phyloP scores from a whole-genome alignment of 176 grass and related monocot genomes.

The Oropetium thomaeum region DNA sequence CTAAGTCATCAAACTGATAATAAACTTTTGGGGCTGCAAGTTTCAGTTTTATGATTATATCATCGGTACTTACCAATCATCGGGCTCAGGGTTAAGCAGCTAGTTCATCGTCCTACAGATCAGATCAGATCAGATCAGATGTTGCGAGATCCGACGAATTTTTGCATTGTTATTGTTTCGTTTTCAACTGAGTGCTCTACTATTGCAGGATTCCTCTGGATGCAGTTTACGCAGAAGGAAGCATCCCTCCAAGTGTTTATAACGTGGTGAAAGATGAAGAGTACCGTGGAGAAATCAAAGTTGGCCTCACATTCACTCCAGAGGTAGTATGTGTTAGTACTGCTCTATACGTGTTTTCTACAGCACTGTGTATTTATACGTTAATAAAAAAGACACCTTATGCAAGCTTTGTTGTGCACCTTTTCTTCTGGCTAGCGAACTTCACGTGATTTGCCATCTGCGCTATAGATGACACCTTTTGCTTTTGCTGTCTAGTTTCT shows the following conservation, averaged over 20 bases:
- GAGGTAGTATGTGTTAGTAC: slow-evolving; percentile 57
- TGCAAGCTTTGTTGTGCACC: background rate
- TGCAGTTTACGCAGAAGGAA: slow-evolving; percentile 49
- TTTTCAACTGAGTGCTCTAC: background rate
- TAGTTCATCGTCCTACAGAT: background rate
- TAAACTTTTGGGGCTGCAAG: background rate
- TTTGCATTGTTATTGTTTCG: background rate
- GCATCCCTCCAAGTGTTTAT: slow-evolving; percentile 53
- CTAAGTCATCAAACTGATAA: background rate
- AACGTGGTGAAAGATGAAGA: slow-evolving; percentile 80
- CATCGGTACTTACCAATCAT: no score
- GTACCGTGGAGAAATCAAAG: slow-evolving; percentile 78
- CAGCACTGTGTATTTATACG: background rate
- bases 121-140: background rate
- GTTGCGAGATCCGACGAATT: background rate
- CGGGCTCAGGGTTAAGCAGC: background rate
- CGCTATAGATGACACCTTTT: background rate
- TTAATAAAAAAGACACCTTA: background rate
- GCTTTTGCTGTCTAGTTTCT: background rate
- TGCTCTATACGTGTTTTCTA: background rate
- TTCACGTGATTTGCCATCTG: background rate
- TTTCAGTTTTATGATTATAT: background rate
- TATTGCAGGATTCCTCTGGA: slow-evolving; percentile 57
- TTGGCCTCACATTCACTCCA: slow-evolving; percentile 62
- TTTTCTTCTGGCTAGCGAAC: background rate